Evolutionary conservation across 495 filamentous ascomycete species (phyloP), one percentile per base, ranked within the genome.

Genomic region (Daldinia concentrica): DNA sequence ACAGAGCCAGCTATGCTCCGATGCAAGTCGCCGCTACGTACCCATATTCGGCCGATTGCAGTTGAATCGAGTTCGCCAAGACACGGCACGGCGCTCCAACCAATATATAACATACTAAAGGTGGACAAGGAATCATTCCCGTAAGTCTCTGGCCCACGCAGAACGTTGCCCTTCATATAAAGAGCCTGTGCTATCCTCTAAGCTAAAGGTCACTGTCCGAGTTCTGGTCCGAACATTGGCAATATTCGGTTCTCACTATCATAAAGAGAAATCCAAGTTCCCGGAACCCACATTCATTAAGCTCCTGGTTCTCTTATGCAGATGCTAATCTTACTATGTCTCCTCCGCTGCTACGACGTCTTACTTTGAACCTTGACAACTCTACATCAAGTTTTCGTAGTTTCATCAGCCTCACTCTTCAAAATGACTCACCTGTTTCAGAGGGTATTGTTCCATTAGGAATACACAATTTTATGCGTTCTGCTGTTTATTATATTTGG

Each of bases 21-120:
- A 59, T 45, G 61, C 39, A 36, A 64, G 65, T 68, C 70, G 70
- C 65, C 71, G 71, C 30, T 61, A 51, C 51, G 71, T 66, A 60
- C 64, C 71, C 62, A 69, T 73, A 54, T 66, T 59, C 71, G 71
- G 71, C 66, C 71, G 71, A 62, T 69, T 73, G 71, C 65, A 66
- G 71, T 66, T 48, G 71, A 58, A 62, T 66, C 60, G 58, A 58
- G 37, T 54, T 51, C 58, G 71, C 71, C 71, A 73, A 73, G 71
- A 60, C 56, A 58, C 71, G 65, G 62, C 39, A 62, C 62, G 61
- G 65, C 71, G 61, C 37, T 66, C 51, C 51, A 56, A 58, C 51
- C 58, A 48, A 65, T 34, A 50, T 51, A 61, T 48, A 60, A 61
- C 37, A 48, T 48, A 26, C 26, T 26, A 45, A 60, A n/a, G 43